phyloP scores from a whole-genome alignment of 257 asterid species.

The Mitragyna speciosa region DNA sequence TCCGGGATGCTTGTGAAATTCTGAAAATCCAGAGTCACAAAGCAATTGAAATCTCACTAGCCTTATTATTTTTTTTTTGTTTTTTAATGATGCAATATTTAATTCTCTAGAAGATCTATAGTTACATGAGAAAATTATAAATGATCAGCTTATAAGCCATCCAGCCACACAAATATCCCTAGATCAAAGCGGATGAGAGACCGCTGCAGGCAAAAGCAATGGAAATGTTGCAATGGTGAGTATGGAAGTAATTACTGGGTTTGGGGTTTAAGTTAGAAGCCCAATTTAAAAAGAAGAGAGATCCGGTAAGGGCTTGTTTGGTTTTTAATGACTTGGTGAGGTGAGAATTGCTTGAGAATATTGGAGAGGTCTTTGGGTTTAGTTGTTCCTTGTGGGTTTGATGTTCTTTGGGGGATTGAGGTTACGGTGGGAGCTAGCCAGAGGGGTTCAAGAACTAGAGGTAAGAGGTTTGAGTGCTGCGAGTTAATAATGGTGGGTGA shows the following conservation, averaged over 20 bases:
- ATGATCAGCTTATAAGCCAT: too few species aligned
- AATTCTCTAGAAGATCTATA: too few species aligned
- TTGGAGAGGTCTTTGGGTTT: conserved; percentile 22
- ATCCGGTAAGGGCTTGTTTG: conserved; percentile 41
- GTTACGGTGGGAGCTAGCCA: conserved; percentile 27
- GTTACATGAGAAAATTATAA: too few species aligned
- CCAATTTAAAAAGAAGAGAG: conserved; percentile 59
- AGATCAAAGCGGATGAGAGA: too few species aligned
- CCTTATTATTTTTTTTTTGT: too few species aligned
- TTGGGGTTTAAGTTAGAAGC: conserved; percentile 37
- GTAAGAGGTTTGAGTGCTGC: conserved; percentile 12
- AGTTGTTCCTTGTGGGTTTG: conserved; percentile 36
- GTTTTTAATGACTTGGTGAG: conserved; percentile 28
- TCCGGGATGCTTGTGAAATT: too few species aligned
- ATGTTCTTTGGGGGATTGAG: conserved; percentile 32
- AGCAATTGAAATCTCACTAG: too few species aligned
- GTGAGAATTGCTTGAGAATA: conserved; percentile 42
- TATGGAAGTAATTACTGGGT: conserved; percentile 34
- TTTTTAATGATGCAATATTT: too few species aligned
- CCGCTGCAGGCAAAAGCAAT: too few species aligned
- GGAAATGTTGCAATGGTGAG: conserved; percentile 45
- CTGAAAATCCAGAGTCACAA: too few species aligned
- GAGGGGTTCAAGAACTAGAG: background rate
- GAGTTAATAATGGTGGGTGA: conserved; percentile 12
- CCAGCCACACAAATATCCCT: too few species aligned